Evolutionary conservation across 2,329 filamentous ascomycete genomes (phyloP).

Genomic region (Botrytis sinoallii): DNA sequence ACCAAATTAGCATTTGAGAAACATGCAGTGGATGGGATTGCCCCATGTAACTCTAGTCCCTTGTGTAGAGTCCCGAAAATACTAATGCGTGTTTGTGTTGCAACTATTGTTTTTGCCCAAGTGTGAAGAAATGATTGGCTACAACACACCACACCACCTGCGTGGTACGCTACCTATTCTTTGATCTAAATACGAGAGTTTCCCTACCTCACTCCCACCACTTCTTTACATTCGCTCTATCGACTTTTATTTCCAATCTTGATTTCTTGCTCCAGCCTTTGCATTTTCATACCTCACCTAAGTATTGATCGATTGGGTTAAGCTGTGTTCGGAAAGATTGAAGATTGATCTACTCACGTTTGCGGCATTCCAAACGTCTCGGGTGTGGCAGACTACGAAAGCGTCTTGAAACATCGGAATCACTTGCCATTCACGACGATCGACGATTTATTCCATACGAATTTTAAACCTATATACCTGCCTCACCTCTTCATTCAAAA

Average conservation of each 20-base stretch:
- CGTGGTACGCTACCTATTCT: neutral
- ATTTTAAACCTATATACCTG: neutral
- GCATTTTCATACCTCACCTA: neutral
- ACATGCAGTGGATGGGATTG: neutral
- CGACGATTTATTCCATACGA: neutral
- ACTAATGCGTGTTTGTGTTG: neutral
- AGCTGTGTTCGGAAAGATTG: constrained; percentile 2
- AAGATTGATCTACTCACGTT: neutral
- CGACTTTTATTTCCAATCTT: neutral
- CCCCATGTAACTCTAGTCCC: neutral
- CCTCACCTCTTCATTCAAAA: neutral
- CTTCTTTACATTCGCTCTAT: neutral
- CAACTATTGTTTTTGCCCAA: neutral
- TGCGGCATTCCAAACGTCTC: constrained; percentile 5
- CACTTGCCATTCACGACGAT: neutral
- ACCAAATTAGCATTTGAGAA: neutral
- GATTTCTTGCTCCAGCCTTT: neutral
- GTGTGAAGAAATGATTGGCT: neutral
- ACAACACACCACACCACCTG: neutral
- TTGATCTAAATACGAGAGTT: neutral
- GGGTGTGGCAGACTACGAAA: neutral
- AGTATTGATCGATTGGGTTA: neutral
- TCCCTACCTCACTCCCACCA: neutral
- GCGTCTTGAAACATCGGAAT: neutral
- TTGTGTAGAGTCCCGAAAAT: neutral